Base-by-base conservation (phyloP, 768 basidiomycete genomes). In the Leccinum barrowsii region DNA sequence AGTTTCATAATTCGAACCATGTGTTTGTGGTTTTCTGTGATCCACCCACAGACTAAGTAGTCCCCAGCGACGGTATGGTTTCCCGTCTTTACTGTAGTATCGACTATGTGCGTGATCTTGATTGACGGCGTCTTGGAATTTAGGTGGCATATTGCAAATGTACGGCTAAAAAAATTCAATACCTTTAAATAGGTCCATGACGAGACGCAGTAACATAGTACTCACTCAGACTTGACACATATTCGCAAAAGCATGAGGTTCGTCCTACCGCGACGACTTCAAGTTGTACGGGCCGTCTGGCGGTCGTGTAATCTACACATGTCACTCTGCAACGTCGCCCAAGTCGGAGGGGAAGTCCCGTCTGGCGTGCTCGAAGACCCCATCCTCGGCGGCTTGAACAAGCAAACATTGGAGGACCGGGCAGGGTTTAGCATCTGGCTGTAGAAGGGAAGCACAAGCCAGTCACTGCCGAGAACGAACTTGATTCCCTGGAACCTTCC, bases 1-100 rank as follows among this genome's bases (percentile, higher is more conserved):
- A 71, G 69, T 35, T 65, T 70, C 63, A 71, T 73, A 51, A 71
- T 63, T 22, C 69, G 71, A 34, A 71, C 22, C 60, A 71, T 53
- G 48, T 71, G 70, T 47, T 30, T 65, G 54, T 65, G 71, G 10
- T 71, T 65, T 10, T 64, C 62, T 15, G 68, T 68, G 21, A 72
- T 69, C 70, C 70, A 71, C 11, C 71, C 70, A 35, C 65, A 72
- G 34, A 62, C 59, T 13, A 68, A 21, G 19, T 68, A 69, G 47
- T 68, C 67, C 17, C 67, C 67, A 21, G 59, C 67, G 13, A 54
- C 63, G 46, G 58, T 47, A n/a, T 71, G 63, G 52, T 61, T 73
- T 50, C 71, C 63, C 15, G 68, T 62, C 30, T 62, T 62, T 4
- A 51, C 11, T 0, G 59, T 57, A 37, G 70, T 67, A 52, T 67